Percentiles rank a stretch among this genome's conserved stretches.
phyloP scores from a whole-genome alignment of 306 rosid species.

The Ziziphus jujuba region DNA sequence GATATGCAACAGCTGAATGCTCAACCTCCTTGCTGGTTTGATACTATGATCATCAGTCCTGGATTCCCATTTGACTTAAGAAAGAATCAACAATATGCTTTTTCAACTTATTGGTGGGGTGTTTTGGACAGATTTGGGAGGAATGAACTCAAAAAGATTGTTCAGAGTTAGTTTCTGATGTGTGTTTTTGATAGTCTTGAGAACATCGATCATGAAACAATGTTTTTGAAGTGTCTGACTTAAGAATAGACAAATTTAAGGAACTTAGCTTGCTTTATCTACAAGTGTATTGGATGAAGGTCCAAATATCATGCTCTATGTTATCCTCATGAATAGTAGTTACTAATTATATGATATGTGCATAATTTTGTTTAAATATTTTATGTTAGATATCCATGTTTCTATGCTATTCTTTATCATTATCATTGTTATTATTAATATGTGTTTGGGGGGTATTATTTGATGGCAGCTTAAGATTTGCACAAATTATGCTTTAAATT shows the following conservation, averaged over 20 bases:
- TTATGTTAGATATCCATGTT: too few relatives aligned
- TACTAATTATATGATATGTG: too few relatives aligned
- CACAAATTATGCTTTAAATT: neutral
- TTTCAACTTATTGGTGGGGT: neutral
- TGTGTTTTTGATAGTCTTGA: too few relatives aligned
- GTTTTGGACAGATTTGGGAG: neutral
- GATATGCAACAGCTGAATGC: neutral
- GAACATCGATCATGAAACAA: too few relatives aligned
- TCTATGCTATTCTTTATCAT: neutral
- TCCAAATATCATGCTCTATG: neutral
- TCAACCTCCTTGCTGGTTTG: neutral
- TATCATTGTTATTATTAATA: neutral
- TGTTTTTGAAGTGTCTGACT: too few relatives aligned
- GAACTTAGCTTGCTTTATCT: neutral
- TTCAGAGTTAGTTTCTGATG: too few relatives aligned
- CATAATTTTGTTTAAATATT: too few relatives aligned
- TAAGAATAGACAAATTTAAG: neutral
- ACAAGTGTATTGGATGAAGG: neutral
- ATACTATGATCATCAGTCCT: neutral
- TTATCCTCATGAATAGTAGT: neutral
- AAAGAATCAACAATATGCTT: neutral
- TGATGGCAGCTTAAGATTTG: slow-evolving; percentile 11
- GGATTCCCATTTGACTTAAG: neutral
- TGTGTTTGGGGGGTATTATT: neutral
- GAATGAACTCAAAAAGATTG: too few relatives aligned